Evolutionary conservation across 148 eudicot genomes (phyloP), one percentile per base, ranked within the genome.

Genomic region (Camellia sinensis): DNA sequence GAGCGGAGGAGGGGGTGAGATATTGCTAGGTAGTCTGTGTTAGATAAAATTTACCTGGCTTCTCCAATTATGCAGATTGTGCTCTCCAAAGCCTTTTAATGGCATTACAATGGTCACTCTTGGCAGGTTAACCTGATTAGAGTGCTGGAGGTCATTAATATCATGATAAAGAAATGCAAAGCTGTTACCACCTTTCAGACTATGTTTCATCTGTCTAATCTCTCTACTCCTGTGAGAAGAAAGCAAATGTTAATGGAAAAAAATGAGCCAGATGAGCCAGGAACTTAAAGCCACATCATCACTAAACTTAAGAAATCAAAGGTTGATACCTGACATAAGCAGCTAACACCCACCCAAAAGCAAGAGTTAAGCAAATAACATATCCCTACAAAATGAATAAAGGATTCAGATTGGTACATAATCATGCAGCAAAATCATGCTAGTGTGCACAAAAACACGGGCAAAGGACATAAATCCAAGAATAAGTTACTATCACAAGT

Each of bases 11-110:
- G 37, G 37, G 37, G 37, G 37, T 29, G 37, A 29, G 37, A 29
- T 29, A 29, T 29, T 53, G 44, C 14, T 5, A 7, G 46, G 81
- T 12, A 4, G 9, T 22, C 19, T 73, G 5, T 56, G 3, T 43
- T 80, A 48, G 50, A 67, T 7, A 63, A 41, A 48, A 44, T 83
- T 85, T 77, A 96, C 99, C 97, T 96, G 99, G 71, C 80, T 92
- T 87, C 93, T 93, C 99, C 99, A 96, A 67, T 96, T 96, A 77
- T 87, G 98, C 78, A 96, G 85, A 82, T 96, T 96, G 85, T 96
- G 98, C 76, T 96, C 99, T 80, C 99, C 97, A 79, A 92, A 96
- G 67, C 99, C 99, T 87, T 96, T 96, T 78, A 96, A 85, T 71
- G 99, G 99, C 99, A 96, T 92, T 66, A 96, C 90, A 82, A 96